Conservation (phyloP, 2,329 filamentous ascomycete genomes). For the Ophiostoma sp. region DNA sequence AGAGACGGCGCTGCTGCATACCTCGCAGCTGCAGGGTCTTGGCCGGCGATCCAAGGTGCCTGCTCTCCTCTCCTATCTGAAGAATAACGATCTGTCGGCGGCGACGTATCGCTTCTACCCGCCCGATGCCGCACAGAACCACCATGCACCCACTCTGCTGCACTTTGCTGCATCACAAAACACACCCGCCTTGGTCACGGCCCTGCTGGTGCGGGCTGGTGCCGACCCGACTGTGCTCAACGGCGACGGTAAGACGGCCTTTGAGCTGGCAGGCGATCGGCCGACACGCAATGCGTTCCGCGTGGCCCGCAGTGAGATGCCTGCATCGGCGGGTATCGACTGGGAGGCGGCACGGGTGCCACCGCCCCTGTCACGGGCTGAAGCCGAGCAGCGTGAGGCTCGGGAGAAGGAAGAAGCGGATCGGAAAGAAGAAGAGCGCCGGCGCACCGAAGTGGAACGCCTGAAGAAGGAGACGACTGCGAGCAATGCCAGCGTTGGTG, state of each 20-base stretch:
- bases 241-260: constrained; percentile 74
- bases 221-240: constrained; percentile 70
- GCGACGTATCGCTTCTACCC: constrained; percentile 73
- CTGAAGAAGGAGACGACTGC: constrained; percentile 59
- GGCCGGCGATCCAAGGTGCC: constrained; percentile 87
- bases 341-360: constrained; percentile 77
- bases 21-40: constrained; percentile 79
- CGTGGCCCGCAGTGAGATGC: constrained; percentile 71
- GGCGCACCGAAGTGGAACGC: constrained; percentile 68
- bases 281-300: constrained; percentile 87
- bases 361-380: constrained; percentile 60
- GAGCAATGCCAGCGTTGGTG: background rate
- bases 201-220: constrained; percentile 67
- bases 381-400: constrained; percentile 64
- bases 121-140: constrained; percentile 48
- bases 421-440: constrained; percentile 62
- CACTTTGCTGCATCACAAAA: constrained; percentile 83
- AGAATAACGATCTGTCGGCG: constrained; percentile 61
- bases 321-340: constrained; percentile 51
- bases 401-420: constrained; percentile 65
- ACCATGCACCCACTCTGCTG: constrained; percentile 76
- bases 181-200: constrained; percentile 67
- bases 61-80: constrained; percentile 76
- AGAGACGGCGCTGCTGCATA: constrained; percentile 76
- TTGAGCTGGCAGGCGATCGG: constrained; percentile 81